Base-by-base conservation (phyloP, 1,139 yeast genomes). In the Hyphopichia burtonii region DNA sequence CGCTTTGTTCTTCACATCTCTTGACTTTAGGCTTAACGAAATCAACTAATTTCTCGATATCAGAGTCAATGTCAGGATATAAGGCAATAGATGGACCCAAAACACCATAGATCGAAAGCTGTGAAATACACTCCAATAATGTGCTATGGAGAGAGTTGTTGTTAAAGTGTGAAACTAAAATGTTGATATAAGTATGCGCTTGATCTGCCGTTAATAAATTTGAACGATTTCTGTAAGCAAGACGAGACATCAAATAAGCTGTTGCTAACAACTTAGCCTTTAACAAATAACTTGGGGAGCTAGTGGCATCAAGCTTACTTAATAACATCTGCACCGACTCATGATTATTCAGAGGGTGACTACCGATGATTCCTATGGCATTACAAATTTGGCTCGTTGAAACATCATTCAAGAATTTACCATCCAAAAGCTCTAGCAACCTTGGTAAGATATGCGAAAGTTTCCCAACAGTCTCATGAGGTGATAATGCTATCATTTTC, bases 51-150 rank as follows among this genome's bases (percentile, higher is more conserved):
- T 55, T 52, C 0, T 36, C 39, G 17, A 65, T 57, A 8, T 51
- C 47, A 4, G 34, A 17, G n/a, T 44, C 39, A 5, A 44, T 38
- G 4, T 31, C 25, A 1, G 52, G 50, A 10, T 36, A 39, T 12
- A 39, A 33, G 4, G 38, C 32, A 9, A 41, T 32, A 16, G 36
- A 14, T 4, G 73, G 69, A 0, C 76, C 76, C 30, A 84, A 56
- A 1, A 74, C 75, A 1, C 91, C 93, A 64, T 69, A 85, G 30
- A 80, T 71, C 0, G 84, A 65, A 15, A 87, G 52, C 52, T 86
- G 86, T 5, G 78, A 66, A 4, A 85, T 44, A 6, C 80, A 63
- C 16, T 71, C 78, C 3, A 80, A 53, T 0, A 78, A 69, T 1
- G 65, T 54, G 12, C 47, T 59, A 54, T 60, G 60, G 17, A 48